Base-by-base conservation (phyloP, 1,284 basidiomycete genomes). In the Ceratobasidium sp. region DNA sequence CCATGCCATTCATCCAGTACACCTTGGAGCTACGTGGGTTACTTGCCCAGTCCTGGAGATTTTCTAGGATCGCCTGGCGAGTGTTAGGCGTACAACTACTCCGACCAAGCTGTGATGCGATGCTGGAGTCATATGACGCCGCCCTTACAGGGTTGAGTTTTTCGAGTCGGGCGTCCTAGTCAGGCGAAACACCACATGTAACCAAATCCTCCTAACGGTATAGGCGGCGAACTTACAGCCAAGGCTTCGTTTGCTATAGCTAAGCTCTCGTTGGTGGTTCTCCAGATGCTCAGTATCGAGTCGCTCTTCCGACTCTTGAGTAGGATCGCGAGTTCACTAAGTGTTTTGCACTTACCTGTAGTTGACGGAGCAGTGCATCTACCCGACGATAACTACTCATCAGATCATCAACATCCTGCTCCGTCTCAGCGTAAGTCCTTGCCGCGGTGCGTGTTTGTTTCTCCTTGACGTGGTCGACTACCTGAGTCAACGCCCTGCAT, bases 81-180 rank as follows among this genome's bases (percentile, higher is more conserved):
- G 69, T 71, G 10, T 46, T 42, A 20, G 52, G 38, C 1, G 69
- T 71, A 44, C 69, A 71, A 26, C 69, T 38, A 20, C 17, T 13
- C 4, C 69, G 52, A 13, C 23, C 38, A 6, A 59, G 42, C 20
- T 38, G 40, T 10, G 50, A 54, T 15, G 67, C 50, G 6, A 20
- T 28, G 20, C 9, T 42, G 3, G 67, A 69, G 67, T 69, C 48
- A 20, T 69, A 69, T 33, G 20, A n/a, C 38, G 67, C 67, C 33
- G 52, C 15, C 26, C 5, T 10, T 17, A 20, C 12, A 20, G 67
- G 52, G 20, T 17, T 12, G 9, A 70, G 28, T 17, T 12, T 20
- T 20, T 40, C 20, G 13, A 70, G 52, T n/a, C 23, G 38, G 28
- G 48, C 38, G 13, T 70, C 38, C 67, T 70, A 70, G 20, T 13